phyloP scores from a whole-genome alignment of 495 filamentous ascomycete genomes.

The Penicillium odoratum region DNA sequence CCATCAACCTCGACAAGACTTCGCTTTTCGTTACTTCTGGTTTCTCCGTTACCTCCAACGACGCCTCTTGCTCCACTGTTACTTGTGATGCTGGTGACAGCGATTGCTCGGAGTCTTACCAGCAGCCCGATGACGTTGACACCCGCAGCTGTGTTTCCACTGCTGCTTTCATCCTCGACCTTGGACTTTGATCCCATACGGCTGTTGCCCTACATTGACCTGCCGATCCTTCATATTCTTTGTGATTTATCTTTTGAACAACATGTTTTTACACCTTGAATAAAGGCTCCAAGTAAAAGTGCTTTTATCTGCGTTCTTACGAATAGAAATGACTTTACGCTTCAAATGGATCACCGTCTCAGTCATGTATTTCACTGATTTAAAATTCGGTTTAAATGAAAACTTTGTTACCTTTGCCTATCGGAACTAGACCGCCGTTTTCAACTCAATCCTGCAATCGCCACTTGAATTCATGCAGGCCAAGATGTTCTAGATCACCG shows the following conservation, averaged over 20 bases:
- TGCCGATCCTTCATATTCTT: neutral
- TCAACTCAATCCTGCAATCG: too few relatives aligned
- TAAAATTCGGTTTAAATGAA: too few relatives aligned
- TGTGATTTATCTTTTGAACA: slow-evolving; percentile 1
- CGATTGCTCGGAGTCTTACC: slow-evolving; percentile 36
- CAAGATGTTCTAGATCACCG: neutral
- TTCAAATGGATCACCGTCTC: neutral
- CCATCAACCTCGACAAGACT: slow-evolving; percentile 35
- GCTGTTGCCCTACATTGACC: neutral
- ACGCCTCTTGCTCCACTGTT: slow-evolving; percentile 29
- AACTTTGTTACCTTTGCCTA: too few relatives aligned
- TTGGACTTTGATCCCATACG: slow-evolving; percentile 8
- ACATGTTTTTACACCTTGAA: neutral
- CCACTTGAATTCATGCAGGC: neutral
- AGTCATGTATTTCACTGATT: too few relatives aligned
- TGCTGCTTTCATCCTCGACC: slow-evolving; percentile 20
- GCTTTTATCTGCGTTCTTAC: neutral
- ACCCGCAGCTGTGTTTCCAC: slow-evolving; percentile 28
- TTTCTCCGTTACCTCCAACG: slow-evolving; percentile 34
- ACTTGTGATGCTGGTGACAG: slow-evolving; percentile 35
- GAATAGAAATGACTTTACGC: neutral
- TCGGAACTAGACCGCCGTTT: too few relatives aligned
- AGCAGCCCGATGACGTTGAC: slow-evolving; percentile 33
- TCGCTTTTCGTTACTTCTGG: slow-evolving; percentile 33
- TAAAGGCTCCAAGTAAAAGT: neutral